Base-by-base conservation (phyloP, 441 rosid species). In the Sinapis alba region DNA sequence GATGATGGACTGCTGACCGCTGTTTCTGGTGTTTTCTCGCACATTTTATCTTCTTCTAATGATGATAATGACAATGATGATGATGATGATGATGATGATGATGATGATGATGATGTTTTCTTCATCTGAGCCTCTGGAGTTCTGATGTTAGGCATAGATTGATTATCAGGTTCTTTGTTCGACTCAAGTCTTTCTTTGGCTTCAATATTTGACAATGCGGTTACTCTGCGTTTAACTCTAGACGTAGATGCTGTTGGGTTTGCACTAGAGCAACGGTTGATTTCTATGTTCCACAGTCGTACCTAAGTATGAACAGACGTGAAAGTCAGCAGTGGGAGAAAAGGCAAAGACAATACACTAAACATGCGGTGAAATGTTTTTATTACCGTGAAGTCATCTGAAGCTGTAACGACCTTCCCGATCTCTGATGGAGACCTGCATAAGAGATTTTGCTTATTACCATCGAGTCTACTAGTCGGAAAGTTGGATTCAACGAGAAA, bases 311-410 rank as follows among this genome's bases (percentile, higher is more conserved):
- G 67, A 67, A 70, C 27, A 50, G 7, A 67, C 13, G 54, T 57
- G 51, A 11, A 56, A 76, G 30, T 62, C 19, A 57, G 30, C 5
- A 20, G n/a, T 15, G 34, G n/a, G 50, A 7, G 0, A 20, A 30
- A 50, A 27, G 3, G 62, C 20, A 58, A 65, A 7, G 18, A 53
- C 20, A 20, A 36, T 38, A 36, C 19, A 28, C 6, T 41, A 28
- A 54, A 41, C 47, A 54, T 7, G 1, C n/a, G 61, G 28, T 27
- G 43, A 60, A 41, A 20, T 69, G 60, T 38, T 34, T 67, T 62
- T 85, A 83, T 58, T 76, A 92, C 99, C 24, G 91, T 91, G 82
- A 80, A 89, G 76, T 95, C 99, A 78, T 95, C 97, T 28, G 98
- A 84, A 57, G 85, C 76, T 79, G 97, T 91, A 66, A 90, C 94